Conservation (phyloP, 2,329 filamentous ascomycete species). For the Mollisia scopiformis region DNA sequence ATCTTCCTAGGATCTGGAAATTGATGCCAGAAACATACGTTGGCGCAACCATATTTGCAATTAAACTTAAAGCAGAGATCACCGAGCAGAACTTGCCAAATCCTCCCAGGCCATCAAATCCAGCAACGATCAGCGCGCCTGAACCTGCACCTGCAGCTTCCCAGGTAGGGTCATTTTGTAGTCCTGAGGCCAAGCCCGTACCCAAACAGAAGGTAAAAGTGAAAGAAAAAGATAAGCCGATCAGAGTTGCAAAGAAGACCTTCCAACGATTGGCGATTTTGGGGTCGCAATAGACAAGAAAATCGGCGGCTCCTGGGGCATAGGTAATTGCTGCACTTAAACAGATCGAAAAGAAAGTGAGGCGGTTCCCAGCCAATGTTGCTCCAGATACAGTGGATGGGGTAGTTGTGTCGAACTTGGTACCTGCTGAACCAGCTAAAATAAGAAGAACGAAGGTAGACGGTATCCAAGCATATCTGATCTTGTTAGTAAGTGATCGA, state of each 20-base stretch:
- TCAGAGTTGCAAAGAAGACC: slow-evolving; percentile 59
- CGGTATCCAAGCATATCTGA: slow-evolving; percentile 64
- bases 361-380: slow-evolving; percentile 56
- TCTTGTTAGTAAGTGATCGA: neutral
- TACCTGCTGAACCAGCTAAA: slow-evolving; percentile 62
- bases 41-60: slow-evolving; percentile 67
- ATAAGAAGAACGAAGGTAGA: slow-evolving; percentile 63
- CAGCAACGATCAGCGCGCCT: slow-evolving; percentile 67
- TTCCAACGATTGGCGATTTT: slow-evolving; percentile 46
- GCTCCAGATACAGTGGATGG: slow-evolving; percentile 52
- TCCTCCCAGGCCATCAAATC: slow-evolving; percentile 57
- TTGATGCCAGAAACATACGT: slow-evolving; percentile 69
- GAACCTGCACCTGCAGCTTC: slow-evolving; percentile 60
- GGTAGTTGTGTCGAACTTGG: slow-evolving; percentile 58
- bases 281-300: slow-evolving; percentile 66
- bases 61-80: slow-evolving; percentile 63
- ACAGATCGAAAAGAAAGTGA: slow-evolving; percentile 73
- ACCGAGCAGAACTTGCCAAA: slow-evolving; percentile 72
- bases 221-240: slow-evolving; percentile 60
- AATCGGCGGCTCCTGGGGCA: slow-evolving; percentile 64
- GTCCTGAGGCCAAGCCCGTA: slow-evolving; percentile 63
- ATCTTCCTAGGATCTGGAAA: slow-evolving; percentile 66
- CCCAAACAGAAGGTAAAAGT: slow-evolving; percentile 64
- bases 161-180: slow-evolving; percentile 55
- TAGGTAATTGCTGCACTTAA: slow-evolving; percentile 68